These are phyloP conservation scores for Pyracantha coccinea DNA, from an alignment of 331 rosid genomes.

Conservation along the genomic window DNA sequence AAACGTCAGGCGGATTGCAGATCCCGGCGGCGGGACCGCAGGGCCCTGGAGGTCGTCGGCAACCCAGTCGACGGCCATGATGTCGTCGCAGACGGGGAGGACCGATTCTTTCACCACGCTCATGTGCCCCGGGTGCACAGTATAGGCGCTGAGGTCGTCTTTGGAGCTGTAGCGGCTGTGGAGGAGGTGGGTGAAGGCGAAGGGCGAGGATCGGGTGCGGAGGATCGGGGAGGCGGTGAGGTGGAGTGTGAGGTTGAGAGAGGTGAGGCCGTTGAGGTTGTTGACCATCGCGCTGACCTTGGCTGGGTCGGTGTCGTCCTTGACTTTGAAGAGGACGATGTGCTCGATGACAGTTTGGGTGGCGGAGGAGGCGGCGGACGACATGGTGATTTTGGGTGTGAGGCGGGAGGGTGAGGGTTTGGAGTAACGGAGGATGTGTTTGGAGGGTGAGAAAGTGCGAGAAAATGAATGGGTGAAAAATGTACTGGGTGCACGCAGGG, in stretches of 20 bases:
- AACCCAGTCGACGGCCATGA: constrained; percentile 63
- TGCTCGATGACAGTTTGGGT: constrained; percentile 57
- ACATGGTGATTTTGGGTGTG: constrained; percentile 21
- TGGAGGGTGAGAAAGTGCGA: constrained; percentile 22
- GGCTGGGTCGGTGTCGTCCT: constrained; percentile 49
- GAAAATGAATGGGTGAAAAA: constrained; percentile 19
- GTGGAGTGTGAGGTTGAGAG: constrained; percentile 57
- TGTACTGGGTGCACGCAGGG: constrained; percentile 1
- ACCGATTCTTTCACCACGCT: constrained; percentile 56
- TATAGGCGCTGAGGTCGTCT: constrained; percentile 45
- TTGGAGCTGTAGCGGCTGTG: constrained; percentile 72
- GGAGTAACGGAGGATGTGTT: constrained; percentile 13
- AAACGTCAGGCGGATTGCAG: constrained; percentile 51
- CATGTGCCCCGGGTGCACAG: constrained; percentile 57
- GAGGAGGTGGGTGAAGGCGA: constrained; percentile 73
- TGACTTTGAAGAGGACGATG: constrained; percentile 83
- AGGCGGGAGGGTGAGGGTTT: constrained; percentile 6
- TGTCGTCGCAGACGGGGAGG: constrained; percentile 67
- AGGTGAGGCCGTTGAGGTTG: constrained; percentile 41
- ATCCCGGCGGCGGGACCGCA: constrained; percentile 28
- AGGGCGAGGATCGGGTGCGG: constrained; percentile 52
- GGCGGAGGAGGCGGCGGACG: constrained; percentile 16
- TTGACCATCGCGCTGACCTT: constrained; percentile 48
- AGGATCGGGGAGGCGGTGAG: constrained; percentile 64
- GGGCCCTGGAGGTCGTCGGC: constrained; percentile 16